Conservation (phyloP, 768 basidiomycete species). For the Gautieria morchelliformis region DNA sequence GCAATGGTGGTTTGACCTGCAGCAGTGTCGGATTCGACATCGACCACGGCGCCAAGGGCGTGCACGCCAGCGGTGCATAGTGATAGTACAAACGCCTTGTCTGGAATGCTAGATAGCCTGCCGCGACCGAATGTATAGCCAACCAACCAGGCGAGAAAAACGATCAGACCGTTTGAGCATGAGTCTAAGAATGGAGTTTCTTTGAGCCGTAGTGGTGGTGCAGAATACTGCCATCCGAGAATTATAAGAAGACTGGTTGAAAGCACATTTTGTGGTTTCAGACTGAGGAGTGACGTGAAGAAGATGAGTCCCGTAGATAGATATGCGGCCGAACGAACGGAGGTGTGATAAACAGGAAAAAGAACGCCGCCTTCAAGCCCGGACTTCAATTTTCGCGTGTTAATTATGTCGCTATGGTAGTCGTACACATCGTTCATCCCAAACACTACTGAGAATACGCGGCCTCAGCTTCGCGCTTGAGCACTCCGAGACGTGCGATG, state of each 20-base stretch:
- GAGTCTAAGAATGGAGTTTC: slow-evolving; percentile 12
- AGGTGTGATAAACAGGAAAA: slow-evolving; percentile 7
- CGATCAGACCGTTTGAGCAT: slow-evolving; percentile 12
- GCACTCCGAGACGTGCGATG: background rate
- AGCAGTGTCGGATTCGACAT: slow-evolving; percentile 10
- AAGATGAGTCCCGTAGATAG: slow-evolving; percentile 11
- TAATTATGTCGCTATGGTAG: slow-evolving; percentile 11
- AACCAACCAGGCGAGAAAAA: slow-evolving; percentile 10
- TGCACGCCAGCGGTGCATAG: slow-evolving; percentile 12
- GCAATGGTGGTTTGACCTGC: slow-evolving; percentile 13
- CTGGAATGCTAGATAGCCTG: background rate
- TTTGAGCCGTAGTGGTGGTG: slow-evolving; percentile 12
- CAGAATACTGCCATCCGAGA: slow-evolving; percentile 13
- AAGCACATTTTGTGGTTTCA: slow-evolving; percentile 1
- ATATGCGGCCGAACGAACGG: slow-evolving; percentile 10
- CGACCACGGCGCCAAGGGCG: slow-evolving; percentile 12
- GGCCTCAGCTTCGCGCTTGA: background rate
- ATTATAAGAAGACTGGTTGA: slow-evolving; percentile 8
- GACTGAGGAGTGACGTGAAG: slow-evolving; percentile 1
- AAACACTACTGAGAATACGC: slow-evolving; percentile 11
- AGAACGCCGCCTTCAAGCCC: slow-evolving; percentile 13
- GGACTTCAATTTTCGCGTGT: slow-evolving; percentile 10
- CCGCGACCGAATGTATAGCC: slow-evolving; percentile 9
- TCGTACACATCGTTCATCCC: slow-evolving; percentile 15
- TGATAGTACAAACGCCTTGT: slow-evolving; percentile 8